A percentile compares a stretch with the other conserved stretches of the same genome.
Evolutionary conservation across 2,329 filamentous ascomycete species (phyloP).

Genomic region (Aplosporella prunicola): DNA sequence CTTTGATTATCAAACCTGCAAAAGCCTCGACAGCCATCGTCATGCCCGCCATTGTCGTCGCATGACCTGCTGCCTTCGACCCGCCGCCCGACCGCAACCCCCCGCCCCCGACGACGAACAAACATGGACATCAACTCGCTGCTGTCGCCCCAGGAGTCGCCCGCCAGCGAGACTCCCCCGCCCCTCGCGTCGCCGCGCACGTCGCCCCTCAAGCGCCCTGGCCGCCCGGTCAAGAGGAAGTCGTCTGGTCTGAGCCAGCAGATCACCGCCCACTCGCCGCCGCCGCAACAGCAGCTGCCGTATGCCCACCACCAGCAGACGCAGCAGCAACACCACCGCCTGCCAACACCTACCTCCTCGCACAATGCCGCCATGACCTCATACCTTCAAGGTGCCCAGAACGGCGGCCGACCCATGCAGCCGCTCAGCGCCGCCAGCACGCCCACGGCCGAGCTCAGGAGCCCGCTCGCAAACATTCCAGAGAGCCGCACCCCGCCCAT

Average conservation of each 20-base stretch:
- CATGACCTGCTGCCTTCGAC: too few species aligned
- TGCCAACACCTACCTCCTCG: conserved; percentile 1
- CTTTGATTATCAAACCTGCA: too few species aligned
- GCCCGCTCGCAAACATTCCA: conserved; percentile 14
- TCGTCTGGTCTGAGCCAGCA: conserved; percentile 37
- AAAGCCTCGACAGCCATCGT: too few species aligned
- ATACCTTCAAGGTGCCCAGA: conserved; percentile 6
- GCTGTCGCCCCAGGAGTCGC: conserved; percentile 38
- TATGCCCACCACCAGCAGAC: neutral
- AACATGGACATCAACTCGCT: conserved; percentile 44
- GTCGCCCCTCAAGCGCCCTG: conserved; percentile 19
- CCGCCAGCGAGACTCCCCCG: conserved; percentile 26
- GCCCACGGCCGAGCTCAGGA: conserved; percentile 10
- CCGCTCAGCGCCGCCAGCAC: conserved; percentile 11
- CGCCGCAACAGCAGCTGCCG: conserved; percentile 12
- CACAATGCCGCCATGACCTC: conserved; percentile 6
- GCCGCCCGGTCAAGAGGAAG: conserved; percentile 23
- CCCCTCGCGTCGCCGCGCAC: conserved; percentile 25
- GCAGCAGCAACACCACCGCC: neutral
- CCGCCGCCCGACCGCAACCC: neutral
- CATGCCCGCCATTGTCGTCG: too few species aligned
- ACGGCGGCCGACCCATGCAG: conserved; percentile 7
- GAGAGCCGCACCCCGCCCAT: conserved; percentile 9
- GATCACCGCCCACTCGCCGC: conserved; percentile 22
- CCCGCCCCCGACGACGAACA: too few species aligned